Percentiles rank a stretch among this genome's conserved stretches.
phyloP scores from a whole-genome alignment of 768 basidiomycete species.

The Boletus eberwhitei region DNA sequence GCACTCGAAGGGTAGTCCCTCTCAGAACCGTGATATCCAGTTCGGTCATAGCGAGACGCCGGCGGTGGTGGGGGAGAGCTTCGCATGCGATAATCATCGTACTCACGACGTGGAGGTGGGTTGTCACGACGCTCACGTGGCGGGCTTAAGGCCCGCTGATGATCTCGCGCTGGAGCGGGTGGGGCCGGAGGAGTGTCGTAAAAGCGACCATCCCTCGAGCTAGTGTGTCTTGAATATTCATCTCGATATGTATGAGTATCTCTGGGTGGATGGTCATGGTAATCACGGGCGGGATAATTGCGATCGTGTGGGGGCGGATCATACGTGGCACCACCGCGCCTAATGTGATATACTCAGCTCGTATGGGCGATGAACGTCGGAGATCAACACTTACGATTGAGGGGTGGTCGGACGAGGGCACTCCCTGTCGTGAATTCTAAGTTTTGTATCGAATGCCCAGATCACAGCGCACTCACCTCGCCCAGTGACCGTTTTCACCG shows the following conservation, averaged over 20 bases:
- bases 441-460: neutral
- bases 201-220: slow-evolving; percentile 53
- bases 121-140: slow-evolving; percentile 64
- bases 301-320: slow-evolving; percentile 59
- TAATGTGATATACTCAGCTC: slow-evolving; percentile 19
- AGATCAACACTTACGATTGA: slow-evolving; percentile 42
- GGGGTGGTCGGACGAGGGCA: slow-evolving; percentile 54
- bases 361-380: neutral
- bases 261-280: slow-evolving; percentile 39
- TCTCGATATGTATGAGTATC: slow-evolving; percentile 47
- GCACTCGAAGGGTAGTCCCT: slow-evolving; percentile 48
- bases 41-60: slow-evolving; percentile 55
- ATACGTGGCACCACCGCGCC: slow-evolving; percentile 40
- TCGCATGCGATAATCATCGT: slow-evolving; percentile 65
- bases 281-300: slow-evolving; percentile 51
- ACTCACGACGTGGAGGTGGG: slow-evolving; percentile 58
- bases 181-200: slow-evolving; percentile 45
- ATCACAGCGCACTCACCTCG: slow-evolving; percentile 51
- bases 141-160: slow-evolving; percentile 56
- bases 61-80: slow-evolving; percentile 46
- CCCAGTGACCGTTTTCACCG: slow-evolving; percentile 85
- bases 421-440: slow-evolving; percentile 47
- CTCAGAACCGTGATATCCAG: slow-evolving; percentile 30
- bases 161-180: slow-evolving; percentile 47
- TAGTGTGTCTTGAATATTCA: slow-evolving; percentile 47